Evolutionary conservation across 164 flowering plant species (phyloP).

Genomic region (Magnolia sinica): DNA sequence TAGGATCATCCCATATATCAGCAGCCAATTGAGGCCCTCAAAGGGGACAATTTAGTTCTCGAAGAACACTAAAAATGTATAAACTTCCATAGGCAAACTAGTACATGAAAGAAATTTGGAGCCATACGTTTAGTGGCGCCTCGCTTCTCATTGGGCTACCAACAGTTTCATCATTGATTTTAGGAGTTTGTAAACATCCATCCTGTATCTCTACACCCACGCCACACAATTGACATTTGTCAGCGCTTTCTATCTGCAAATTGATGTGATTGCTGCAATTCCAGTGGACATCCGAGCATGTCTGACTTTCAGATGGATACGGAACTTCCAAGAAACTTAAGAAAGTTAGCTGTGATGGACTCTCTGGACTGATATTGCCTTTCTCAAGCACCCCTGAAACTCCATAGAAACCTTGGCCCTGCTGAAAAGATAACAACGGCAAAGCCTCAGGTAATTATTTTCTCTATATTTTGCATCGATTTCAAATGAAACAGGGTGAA

Average conservation of each 20-base stretch:
- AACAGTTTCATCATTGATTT: slow-evolving; percentile 24
- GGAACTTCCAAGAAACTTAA: slow-evolving; percentile 38
- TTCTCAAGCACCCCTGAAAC: slow-evolving; percentile 39
- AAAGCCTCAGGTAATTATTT: background rate
- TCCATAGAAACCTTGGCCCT: slow-evolving; percentile 42
- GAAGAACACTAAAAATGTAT: background rate
- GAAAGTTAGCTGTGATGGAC: slow-evolving; percentile 29
- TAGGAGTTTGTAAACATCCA: slow-evolving; percentile 23
- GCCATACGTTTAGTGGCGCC: slow-evolving; percentile 37
- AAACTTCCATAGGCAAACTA: background rate
- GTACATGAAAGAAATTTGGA: background rate
- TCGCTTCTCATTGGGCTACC: slow-evolving; percentile 30
- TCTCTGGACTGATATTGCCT: slow-evolving; percentile 18
- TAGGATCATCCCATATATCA: background rate
- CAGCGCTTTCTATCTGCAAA: slow-evolving; percentile 31
- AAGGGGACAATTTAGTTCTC: background rate
- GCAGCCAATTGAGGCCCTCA: background rate
- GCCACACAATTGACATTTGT: slow-evolving; percentile 30
- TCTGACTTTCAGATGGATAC: slow-evolving; percentile 24
- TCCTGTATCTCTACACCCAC: slow-evolving; percentile 40
- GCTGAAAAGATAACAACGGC: slow-evolving; percentile 11
- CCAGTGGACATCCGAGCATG: slow-evolving; percentile 28
- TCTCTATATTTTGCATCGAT: no score
- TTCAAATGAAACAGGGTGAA: background rate
- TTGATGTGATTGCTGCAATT: slow-evolving; percentile 33